Percentiles rank a stretch among this genome's conserved stretches.
Conservation (phyloP, 805 yeast species). For the Ascoidea rubescens region DNA sequence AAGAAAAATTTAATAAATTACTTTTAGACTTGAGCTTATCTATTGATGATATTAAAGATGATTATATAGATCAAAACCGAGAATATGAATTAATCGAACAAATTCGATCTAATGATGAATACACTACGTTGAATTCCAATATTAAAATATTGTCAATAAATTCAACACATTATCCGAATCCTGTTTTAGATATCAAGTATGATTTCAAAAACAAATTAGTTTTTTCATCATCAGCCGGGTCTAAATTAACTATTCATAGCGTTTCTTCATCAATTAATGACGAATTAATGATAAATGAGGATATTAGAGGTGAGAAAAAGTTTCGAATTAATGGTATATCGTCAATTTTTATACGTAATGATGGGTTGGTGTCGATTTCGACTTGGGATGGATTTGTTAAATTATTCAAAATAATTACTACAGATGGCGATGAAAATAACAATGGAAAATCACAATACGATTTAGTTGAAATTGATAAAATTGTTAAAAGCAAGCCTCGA, state of each 20-base stretch:
- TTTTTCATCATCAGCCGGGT: constrained; percentile 35
- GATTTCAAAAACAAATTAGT: constrained; percentile 17
- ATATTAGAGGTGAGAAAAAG: constrained; percentile 1
- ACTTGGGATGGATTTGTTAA: constrained; percentile 41
- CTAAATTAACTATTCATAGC: constrained; percentile 22
- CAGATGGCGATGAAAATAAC: constrained; percentile 12
- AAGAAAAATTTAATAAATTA: neutral
- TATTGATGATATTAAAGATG: constrained; percentile 17
- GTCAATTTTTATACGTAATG: constrained; percentile 13
- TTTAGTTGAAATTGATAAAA: constrained; percentile 7
- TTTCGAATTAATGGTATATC: constrained; percentile 26
- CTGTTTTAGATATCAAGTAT: constrained; percentile 30
- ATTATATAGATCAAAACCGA: constrained; percentile 1
- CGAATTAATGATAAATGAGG: constrained; percentile 4
- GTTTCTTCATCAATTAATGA: neutral
- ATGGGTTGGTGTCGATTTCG: constrained; percentile 20
- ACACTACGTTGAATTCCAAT: constrained; percentile 3
- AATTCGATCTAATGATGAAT: constrained; percentile 5
- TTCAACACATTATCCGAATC: constrained; percentile 36
- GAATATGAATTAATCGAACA: neutral
- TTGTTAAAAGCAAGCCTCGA: constrained; percentile 12
- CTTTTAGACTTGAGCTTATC: constrained; percentile 1
- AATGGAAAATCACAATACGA: constrained; percentile 1
- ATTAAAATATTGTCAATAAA: constrained; percentile 14
- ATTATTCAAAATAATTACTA: constrained; percentile 16